These are phyloP conservation scores for Ophiostoma novo-ulmi DNA, from an alignment of 2,329 filamentous ascomycete species.

Conservation along the genomic window DNA sequence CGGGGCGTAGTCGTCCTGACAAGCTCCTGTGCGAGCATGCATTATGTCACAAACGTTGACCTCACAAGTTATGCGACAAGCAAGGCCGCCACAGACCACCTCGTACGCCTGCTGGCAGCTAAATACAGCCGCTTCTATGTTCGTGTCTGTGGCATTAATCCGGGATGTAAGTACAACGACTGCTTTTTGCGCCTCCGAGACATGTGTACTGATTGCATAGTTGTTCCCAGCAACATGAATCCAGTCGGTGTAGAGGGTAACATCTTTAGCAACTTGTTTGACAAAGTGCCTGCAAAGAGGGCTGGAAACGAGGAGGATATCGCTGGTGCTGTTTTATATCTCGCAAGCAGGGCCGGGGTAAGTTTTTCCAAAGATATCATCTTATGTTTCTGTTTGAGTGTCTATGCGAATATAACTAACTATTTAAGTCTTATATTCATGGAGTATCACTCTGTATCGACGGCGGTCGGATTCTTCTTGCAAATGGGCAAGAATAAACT, in stretches of 20 bases:
- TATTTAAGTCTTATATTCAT: constrained; percentile 19
- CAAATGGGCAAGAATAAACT: constrained; percentile 24
- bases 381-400: background rate
- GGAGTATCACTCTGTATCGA: constrained; percentile 26
- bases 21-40: constrained; percentile 40
- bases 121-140: constrained; percentile 40
- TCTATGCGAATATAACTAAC: background rate
- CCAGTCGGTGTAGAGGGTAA: constrained; percentile 43
- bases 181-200: background rate
- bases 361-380: background rate
- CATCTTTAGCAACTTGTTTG: constrained; percentile 54
- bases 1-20: constrained; percentile 34
- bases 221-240: constrained; percentile 66
- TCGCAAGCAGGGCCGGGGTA: constrained; percentile 32
- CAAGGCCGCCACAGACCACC: constrained; percentile 49
- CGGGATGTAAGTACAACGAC: constrained; percentile 21
- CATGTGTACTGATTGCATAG: constrained; percentile 27
- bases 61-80: constrained; percentile 48
- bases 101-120: constrained; percentile 44
- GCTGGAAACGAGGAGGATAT: constrained; percentile 57
- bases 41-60: constrained; percentile 44
- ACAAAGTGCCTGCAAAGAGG: constrained; percentile 42
- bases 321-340: constrained; percentile 51
- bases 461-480: constrained; percentile 24
- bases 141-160: constrained; percentile 34